Conservation (phyloP, 2,329 filamentous ascomycete species). For the Colletotrichum kahawae region DNA sequence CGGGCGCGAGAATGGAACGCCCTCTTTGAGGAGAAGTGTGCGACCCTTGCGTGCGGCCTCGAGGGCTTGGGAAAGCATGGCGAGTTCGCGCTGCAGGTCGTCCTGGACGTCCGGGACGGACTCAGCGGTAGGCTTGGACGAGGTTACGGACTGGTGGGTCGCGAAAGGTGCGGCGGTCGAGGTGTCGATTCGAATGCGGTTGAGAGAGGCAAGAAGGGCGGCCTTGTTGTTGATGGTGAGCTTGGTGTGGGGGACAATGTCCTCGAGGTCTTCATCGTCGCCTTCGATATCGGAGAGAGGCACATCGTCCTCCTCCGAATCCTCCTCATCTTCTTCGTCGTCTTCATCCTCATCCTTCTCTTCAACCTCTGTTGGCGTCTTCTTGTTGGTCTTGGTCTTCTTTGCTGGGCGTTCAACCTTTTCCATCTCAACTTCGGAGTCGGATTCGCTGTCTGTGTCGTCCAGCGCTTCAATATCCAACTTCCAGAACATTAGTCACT, state of each 20-base stretch:
- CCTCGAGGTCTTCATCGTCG: slow-evolving; percentile 80
- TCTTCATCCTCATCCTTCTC: slow-evolving; percentile 57
- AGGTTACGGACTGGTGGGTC: slow-evolving; percentile 79
- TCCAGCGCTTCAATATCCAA: slow-evolving; percentile 62
- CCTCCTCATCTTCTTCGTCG: slow-evolving; percentile 48
- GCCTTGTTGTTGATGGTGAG: slow-evolving; percentile 97
- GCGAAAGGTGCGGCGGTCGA: slow-evolving; percentile 76
- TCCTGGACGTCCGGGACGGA: slow-evolving; percentile 85
- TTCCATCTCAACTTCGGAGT: slow-evolving; percentile 80
- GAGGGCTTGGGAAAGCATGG: slow-evolving; percentile 90
- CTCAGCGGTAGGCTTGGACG: slow-evolving; percentile 65
- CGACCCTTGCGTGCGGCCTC: slow-evolving; percentile 79
- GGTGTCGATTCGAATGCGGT: slow-evolving; percentile 76
- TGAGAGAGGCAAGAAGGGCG: slow-evolving; percentile 80
- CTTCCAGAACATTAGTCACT: slow-evolving; percentile 31
- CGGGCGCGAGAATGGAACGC: slow-evolving; percentile 84
- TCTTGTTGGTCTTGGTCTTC: slow-evolving; percentile 48
- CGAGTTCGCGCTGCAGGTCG: slow-evolving; percentile 88
- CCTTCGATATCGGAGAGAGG: slow-evolving; percentile 85
- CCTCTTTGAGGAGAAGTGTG: slow-evolving; percentile 78
- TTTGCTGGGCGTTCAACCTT: slow-evolving; percentile 60
- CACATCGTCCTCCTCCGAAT: slow-evolving; percentile 85
- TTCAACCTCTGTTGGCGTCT: slow-evolving; percentile 33
- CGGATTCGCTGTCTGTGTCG: slow-evolving; percentile 64
- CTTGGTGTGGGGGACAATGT: slow-evolving; percentile 87